These are phyloP conservation scores for Apiospora koreana DNA, from an alignment of 2,329 filamentous ascomycete species.

Conservation along the genomic window DNA sequence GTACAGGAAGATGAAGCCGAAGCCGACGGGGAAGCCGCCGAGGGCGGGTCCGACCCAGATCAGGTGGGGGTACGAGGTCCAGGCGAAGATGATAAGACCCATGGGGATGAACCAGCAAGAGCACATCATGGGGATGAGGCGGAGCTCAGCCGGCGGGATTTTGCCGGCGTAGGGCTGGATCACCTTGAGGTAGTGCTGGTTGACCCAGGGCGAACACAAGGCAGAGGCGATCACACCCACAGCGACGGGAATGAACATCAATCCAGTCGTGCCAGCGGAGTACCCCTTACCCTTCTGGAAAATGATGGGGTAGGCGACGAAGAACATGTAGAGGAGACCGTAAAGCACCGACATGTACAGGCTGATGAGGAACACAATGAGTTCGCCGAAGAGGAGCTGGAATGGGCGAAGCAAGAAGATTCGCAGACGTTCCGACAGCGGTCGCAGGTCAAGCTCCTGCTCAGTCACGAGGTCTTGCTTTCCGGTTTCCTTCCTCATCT, in stretches of 20 bases:
- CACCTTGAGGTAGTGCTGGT: constrained; percentile 71
- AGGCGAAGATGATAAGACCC: constrained; percentile 60
- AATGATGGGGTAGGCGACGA: constrained; percentile 69
- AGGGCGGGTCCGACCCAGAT: constrained; percentile 73
- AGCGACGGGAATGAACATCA: constrained; percentile 86
- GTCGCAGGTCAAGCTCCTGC: constrained; percentile 73
- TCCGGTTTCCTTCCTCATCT: constrained; percentile 69
- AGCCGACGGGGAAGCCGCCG: constrained; percentile 72
- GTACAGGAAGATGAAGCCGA: constrained; percentile 83
- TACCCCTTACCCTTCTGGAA: constrained; percentile 82
- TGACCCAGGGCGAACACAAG: constrained; percentile 69
- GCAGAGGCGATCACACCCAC: constrained; percentile 73
- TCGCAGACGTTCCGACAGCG: constrained; percentile 66
- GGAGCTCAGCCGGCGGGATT: constrained; percentile 70
- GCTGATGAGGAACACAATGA: constrained; percentile 82
- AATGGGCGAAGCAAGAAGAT: constrained; percentile 82
- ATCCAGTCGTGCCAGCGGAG: constrained; percentile 69
- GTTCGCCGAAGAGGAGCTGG: constrained; percentile 80
- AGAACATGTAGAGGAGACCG: constrained; percentile 76
- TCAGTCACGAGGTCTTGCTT: constrained; percentile 73
- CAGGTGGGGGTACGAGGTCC: constrained; percentile 63
- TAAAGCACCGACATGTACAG: constrained; percentile 86
- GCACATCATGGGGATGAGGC: constrained; percentile 81
- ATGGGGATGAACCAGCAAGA: constrained; percentile 71
- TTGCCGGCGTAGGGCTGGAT: constrained; percentile 28